Percentiles rank a stretch among this genome's conserved stretches.
These are phyloP conservation scores for Tetrapisispora taiwanensis DNA, from an alignment of 805 yeast species.

Conservation along the genomic window DNA sequence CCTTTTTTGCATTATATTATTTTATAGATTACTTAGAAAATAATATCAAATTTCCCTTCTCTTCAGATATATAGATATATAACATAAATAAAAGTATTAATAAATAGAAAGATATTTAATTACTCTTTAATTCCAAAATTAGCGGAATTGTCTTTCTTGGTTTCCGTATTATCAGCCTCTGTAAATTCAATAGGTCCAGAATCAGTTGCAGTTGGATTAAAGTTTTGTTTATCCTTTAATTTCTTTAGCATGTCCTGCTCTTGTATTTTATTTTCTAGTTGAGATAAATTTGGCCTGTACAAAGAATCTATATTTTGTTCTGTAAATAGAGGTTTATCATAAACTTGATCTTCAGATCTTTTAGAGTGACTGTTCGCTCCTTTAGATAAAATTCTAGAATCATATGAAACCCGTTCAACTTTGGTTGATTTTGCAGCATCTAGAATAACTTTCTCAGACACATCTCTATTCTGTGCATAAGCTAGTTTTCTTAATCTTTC, in stretches of 20 bases:
- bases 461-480: constrained; percentile 37
- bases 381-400: constrained; percentile 45
- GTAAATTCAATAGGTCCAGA: constrained; percentile 42
- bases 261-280: constrained; percentile 15
- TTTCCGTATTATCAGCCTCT: constrained; percentile 16
- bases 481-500: constrained; percentile 36
- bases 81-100: no score
- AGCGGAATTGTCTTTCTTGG: neutral
- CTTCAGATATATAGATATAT: neutral
- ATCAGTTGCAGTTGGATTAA: constrained; percentile 6
- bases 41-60: neutral
- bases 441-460: constrained; percentile 46
- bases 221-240: neutral
- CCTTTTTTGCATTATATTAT: neutral
- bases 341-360: constrained; percentile 39
- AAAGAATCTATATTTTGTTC: constrained; percentile 42
- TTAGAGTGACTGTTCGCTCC: constrained; percentile 31
- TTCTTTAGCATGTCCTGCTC: constrained; percentile 3
- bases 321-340: constrained; percentile 50
- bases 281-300: constrained; percentile 34
- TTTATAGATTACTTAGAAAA: no score
- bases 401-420: constrained; percentile 39
- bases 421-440: constrained; percentile 37
- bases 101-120: no score
- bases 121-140: neutral